Evolutionary conservation across 176 grass and related monocot species (phyloP).

Genomic region (Triticum aestivum): DNA sequence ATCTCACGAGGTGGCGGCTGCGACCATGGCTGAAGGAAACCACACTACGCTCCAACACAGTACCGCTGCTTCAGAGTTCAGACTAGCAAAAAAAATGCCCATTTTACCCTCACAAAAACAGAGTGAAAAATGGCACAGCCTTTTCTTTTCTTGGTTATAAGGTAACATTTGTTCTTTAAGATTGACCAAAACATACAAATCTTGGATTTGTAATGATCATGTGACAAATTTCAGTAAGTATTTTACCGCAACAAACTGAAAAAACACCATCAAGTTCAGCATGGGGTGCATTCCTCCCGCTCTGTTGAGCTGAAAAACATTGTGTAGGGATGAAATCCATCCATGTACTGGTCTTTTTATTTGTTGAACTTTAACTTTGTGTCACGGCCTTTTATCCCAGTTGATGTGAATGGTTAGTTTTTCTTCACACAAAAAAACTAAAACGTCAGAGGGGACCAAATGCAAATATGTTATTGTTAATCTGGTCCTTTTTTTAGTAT

Average conservation of each 20-base stretch:
- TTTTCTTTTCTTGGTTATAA: background rate
- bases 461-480: slow-evolving; percentile 27
- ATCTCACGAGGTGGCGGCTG: slow-evolving; percentile 8
- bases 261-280: background rate
- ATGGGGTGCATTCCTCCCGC: background rate
- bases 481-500: slow-evolving; percentile 3
- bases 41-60: background rate
- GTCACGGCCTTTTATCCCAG: too few relatives aligned
- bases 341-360: background rate
- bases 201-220: background rate
- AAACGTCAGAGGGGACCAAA: background rate
- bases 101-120: background rate
- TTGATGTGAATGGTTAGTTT: background rate
- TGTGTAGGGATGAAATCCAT: background rate
- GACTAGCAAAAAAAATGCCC: background rate
- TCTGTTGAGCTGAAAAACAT: background rate
- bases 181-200: background rate
- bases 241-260: background rate
- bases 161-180: background rate
- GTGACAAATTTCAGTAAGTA: background rate
- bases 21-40: slow-evolving; percentile 17
- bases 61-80: background rate
- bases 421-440: background rate
- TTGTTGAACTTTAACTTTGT: too few relatives aligned
- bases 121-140: background rate